Conservation (phyloP, 768 basidiomycete genomes). For the Tephrocybe sp. region DNA sequence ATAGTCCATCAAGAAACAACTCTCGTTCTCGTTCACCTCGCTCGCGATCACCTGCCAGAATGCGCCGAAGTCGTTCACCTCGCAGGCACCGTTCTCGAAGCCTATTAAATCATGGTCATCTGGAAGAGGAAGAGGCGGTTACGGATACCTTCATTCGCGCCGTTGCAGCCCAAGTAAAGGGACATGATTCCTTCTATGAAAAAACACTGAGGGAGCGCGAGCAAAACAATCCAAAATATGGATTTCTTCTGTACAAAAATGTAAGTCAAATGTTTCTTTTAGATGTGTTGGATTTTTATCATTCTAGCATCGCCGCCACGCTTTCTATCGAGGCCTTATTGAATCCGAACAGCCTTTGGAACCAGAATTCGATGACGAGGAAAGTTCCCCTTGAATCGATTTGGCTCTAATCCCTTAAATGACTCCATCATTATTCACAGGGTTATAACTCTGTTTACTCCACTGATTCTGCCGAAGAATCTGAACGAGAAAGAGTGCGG, state of each 20-base stretch:
- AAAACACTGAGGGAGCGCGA: constrained; percentile 74
- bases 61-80: constrained; percentile 47
- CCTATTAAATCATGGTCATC: constrained; percentile 40
- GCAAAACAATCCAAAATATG: constrained; percentile 77
- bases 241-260: constrained; percentile 64
- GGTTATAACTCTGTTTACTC: constrained; percentile 89
- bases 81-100: constrained; percentile 51
- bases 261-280: constrained; percentile 37
- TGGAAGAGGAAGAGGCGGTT: constrained; percentile 66
- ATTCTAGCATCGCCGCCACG: constrained; percentile 67
- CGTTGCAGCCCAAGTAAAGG: constrained; percentile 82
- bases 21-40: constrained; percentile 45
- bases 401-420: constrained; percentile 5
- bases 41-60: constrained; percentile 32
- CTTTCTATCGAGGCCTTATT: constrained; percentile 68
- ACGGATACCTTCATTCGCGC: constrained; percentile 86
- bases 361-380: constrained; percentile 84
- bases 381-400: constrained; percentile 22
- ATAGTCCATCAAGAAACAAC: constrained; percentile 47
- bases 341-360: constrained; percentile 54
- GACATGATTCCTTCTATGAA: constrained; percentile 79
- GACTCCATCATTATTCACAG: constrained; percentile 36
- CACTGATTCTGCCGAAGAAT: constrained; percentile 92
- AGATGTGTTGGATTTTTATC: constrained; percentile 4
- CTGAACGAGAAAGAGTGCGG: constrained; percentile 78